phyloP scores from a whole-genome alignment of 2,329 filamentous ascomycete species.

The Orbilia blumenaviensis region DNA sequence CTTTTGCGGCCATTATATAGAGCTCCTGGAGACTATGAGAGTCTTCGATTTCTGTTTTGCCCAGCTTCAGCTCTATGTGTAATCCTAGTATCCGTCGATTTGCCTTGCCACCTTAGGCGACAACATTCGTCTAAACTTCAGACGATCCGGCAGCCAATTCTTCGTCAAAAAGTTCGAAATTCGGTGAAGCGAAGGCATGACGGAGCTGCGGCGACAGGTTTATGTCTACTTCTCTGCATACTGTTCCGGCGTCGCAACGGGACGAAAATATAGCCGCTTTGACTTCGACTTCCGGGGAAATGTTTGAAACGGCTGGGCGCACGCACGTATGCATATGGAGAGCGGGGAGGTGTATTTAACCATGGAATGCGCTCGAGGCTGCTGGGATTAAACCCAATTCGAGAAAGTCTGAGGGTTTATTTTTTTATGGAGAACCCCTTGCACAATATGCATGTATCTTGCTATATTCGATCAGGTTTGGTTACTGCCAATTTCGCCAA shows the following conservation, averaged over 20 bases:
- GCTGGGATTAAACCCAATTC: no score
- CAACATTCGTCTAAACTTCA: not conserved
- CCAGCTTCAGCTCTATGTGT: not conserved
- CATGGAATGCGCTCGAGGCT: no score
- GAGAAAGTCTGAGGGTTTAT: no score
- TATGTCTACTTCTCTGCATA: not conserved
- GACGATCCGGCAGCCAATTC: constrained; percentile 3
- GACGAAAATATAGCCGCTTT: not conserved
- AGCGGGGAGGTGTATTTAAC: no score
- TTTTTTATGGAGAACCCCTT: not conserved
- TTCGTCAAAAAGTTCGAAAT: not conserved
- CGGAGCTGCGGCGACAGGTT: not conserved
- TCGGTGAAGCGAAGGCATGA: constrained; percentile 11
- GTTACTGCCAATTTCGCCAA: not conserved
- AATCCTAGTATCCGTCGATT: not conserved
- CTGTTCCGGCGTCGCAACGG: not conserved
- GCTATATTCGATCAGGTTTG: not conserved
- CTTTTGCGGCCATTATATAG: constrained; percentile 1
- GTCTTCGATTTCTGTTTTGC: not conserved
- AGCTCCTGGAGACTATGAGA: not conserved
- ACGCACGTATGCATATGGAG: no score
- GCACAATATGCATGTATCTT: not conserved
- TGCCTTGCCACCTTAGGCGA: not conserved
- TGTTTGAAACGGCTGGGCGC: not conserved
- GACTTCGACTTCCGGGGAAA: not conserved